Conservation (phyloP, 306 rosid species). For the Alnus glutinosa region DNA sequence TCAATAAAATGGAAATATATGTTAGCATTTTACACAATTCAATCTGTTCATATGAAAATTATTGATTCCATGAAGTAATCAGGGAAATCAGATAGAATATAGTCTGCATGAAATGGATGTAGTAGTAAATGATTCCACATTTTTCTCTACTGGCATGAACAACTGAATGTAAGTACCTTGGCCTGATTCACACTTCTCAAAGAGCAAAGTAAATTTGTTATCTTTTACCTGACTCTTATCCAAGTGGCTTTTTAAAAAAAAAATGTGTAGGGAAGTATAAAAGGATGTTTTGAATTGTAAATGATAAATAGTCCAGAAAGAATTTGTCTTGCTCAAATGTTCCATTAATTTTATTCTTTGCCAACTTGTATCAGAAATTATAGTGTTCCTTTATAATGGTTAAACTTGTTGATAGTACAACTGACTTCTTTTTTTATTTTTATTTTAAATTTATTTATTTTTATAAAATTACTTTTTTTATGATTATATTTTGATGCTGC, state of each 20-base stretch:
- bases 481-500: neutral
- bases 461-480: neutral
- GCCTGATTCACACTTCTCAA: neutral
- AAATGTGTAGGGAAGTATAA: conserved; percentile 16
- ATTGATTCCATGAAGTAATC: neutral
- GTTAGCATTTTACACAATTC: neutral
- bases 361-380: conserved; percentile 10
- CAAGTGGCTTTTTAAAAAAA: conserved; percentile 9
- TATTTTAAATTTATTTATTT: neutral
- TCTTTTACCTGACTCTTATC: conserved; percentile 11
- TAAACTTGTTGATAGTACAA: neutral
- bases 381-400: neutral
- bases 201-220: neutral
- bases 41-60: neutral
- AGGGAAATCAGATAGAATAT: neutral
- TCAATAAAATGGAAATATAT: conserved; percentile 20
- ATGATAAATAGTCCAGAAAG: neutral
- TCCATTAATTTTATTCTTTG: conserved; percentile 3
- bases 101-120: neutral
- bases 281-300: conserved; percentile 14
- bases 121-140: neutral
- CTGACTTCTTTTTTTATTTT: neutral
- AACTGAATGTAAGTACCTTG: neutral
- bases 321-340: neutral
- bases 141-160: neutral